Base-by-base conservation (phyloP, 805 yeast species). In the Wickerhamiella azymoides region DNA sequence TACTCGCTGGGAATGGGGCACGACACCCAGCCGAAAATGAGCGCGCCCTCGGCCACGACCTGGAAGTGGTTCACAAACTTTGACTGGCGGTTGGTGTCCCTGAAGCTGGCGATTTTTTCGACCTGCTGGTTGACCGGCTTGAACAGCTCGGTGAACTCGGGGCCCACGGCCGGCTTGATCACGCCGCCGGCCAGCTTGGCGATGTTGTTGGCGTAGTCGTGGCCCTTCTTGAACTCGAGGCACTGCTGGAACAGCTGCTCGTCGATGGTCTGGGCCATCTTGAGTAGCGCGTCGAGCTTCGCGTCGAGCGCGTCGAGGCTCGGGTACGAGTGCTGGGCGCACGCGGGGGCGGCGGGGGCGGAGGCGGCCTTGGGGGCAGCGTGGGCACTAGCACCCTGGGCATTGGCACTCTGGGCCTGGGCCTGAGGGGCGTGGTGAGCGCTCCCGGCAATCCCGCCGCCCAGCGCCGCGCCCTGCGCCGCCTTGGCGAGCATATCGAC, bases 1-100 rank as follows among this genome's bases (percentile, higher is more conserved):
- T 71, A 74, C 8, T 56, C 56, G 13, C 81, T 75, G 1, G 96
- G 95, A 4, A 84, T 77, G 3, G 71, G 75, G 5, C 75, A 73
- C 16, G 84, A 76, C 50, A 89, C 73, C 99, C 99, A 92, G 19
- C 94, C 94, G 45, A 88, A 69, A 6, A 83, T 84, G 10, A 95
- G 86, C 9, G 82, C 76, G 42, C 95, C 96, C 60, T 92, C 97
- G 21, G 86, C 75, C 36, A 92, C 71, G 1, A 96, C 74, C 55
- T 80, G 84, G 62, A 92, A 71, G 59, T 83, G 84, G 56, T 83
- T 76, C 60, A 70, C 72, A 52, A 66, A 71, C 51, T 74, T 72
- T 21, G 84, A 79, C 40, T 70, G 68, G 54, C 95, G 77, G 62
- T 84, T 81, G 36, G 69, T 67, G 53, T 92, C 96, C 55, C 89